A percentile compares a stretch with the other conserved stretches of the same genome.
phyloP scores from a whole-genome alignment of 78 protist species.

The Dictyostelium citrinum region DNA sequence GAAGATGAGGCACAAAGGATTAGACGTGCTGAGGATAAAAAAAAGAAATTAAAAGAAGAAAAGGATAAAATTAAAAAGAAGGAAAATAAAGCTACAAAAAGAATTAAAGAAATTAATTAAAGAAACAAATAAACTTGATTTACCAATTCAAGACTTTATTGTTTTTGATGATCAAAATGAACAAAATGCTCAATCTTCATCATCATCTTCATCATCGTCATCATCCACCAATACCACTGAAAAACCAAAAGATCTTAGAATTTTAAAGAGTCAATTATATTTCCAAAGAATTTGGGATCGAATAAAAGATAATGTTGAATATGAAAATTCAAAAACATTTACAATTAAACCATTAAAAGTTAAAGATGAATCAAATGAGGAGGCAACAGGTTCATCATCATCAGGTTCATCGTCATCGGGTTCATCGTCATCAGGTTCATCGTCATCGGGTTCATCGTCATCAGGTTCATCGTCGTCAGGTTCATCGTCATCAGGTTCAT shows the following conservation, averaged over 20 bases:
- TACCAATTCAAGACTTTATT: not conserved
- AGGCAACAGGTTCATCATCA: not conserved
- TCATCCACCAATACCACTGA: not conserved
- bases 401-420: not conserved
- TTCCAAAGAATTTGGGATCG: constrained; percentile 21
- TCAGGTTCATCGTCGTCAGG: not conserved
- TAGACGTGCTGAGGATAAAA: not conserved
- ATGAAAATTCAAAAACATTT: not conserved
- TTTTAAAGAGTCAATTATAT: not conserved
- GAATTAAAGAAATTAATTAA: not conserved
- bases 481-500: not conserved
- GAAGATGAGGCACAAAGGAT: not conserved
- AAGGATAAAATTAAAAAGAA: not conserved
- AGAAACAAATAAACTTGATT: not conserved
- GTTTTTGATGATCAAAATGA: not conserved
- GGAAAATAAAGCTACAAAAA: not conserved
- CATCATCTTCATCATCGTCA: not conserved
- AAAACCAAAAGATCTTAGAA: not conserved
- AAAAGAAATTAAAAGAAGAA: not conserved
- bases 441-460: no score
- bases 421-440: not conserved
- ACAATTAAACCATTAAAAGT: not conserved
- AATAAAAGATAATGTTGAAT: not conserved
- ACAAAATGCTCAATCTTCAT: not conserved
- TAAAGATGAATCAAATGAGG: not conserved